These are phyloP conservation scores for Euphorbia lathyris DNA, from an alignment of 345 rosid species.

Conservation along the genomic window DNA sequence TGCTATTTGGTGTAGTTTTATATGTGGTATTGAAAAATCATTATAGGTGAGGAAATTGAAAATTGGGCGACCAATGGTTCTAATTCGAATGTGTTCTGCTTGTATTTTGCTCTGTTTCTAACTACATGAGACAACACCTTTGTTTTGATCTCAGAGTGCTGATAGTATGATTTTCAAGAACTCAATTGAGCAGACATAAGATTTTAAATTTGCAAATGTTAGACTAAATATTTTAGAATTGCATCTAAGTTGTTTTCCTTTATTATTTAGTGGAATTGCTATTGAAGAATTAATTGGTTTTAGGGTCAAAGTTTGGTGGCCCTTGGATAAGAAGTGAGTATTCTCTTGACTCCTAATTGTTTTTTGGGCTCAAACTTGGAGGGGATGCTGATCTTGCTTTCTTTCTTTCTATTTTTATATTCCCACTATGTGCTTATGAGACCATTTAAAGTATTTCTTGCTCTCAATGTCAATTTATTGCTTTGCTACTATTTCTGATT, in stretches of 20 bases:
- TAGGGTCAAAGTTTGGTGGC: conserved; percentile 97
- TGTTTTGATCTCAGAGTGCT: not conserved
- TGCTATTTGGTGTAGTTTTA: conserved; percentile 8
- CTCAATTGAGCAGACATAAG: too few species aligned
- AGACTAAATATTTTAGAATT: not conserved
- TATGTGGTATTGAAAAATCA: conserved; percentile 3
- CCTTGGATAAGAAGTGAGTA: conserved; percentile 93
- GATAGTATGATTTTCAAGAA: not conserved
- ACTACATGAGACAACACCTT: not conserved
- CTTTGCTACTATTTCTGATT: not conserved
- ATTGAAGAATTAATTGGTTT: conserved; percentile 75
- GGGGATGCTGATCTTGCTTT: not conserved
- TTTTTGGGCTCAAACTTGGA: not conserved
- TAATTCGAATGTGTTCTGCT: not conserved
- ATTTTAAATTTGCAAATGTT: not conserved
- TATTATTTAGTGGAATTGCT: conserved; percentile 31
- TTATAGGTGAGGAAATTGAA: not conserved
- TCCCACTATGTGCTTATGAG: not conserved
- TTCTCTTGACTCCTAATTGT: not conserved
- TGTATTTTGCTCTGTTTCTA: not conserved
- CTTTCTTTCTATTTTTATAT: not conserved
- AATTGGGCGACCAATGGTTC: conserved; percentile 3
- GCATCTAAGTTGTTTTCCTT: not conserved
- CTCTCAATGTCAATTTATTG: not conserved
- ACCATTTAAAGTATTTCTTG: not conserved